A percentile compares a stretch with the other conserved stretches of the same genome.
These are phyloP conservation scores for Chytriomyces confervae DNA, from an alignment of 192 early-diverging fungal genomes.

Conservation along the genomic window DNA sequence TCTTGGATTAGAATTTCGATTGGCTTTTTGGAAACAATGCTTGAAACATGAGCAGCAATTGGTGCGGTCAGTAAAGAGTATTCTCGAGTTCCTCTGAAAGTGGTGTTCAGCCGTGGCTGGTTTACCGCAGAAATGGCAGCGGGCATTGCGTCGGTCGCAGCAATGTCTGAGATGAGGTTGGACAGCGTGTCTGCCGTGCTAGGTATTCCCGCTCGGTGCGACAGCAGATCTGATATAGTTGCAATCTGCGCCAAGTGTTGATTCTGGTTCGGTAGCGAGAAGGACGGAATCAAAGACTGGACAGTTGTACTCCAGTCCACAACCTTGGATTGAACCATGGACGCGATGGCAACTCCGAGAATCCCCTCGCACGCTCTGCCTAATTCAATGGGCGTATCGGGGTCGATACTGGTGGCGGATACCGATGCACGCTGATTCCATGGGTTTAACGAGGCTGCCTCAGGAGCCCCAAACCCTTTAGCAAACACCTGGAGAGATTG, in stretches of 20 bases:
- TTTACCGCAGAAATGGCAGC: slow-evolving; percentile 3
- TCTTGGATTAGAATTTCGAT: slow-evolving; percentile 29
- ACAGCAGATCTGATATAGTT: slow-evolving; percentile 32
- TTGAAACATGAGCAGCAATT: background rate
- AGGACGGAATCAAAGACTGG: slow-evolving; percentile 6
- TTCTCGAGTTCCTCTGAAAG: background rate
- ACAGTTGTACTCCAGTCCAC: slow-evolving; percentile 11
- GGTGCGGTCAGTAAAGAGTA: slow-evolving; percentile 26
- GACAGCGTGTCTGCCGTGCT: slow-evolving; percentile 17
- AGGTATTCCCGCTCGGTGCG: slow-evolving; percentile 32
- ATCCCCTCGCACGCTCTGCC: background rate
- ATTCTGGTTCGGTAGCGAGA: slow-evolving; percentile 5
- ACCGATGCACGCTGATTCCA: background rate
- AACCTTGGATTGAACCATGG: background rate
- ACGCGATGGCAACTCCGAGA: background rate
- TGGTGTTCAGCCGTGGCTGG: background rate
- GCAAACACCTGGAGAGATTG: background rate
- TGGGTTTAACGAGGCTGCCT: background rate
- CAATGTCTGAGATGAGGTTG: background rate
- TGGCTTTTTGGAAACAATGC: background rate
- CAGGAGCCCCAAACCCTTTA: background rate
- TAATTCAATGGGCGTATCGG: slow-evolving; percentile 22
- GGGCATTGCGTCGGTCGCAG: background rate
- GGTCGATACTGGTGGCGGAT: background rate
- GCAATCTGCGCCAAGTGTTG: background rate